A percentile compares a stretch with the other conserved stretches of the same genome.
Conservation (phyloP, 148 eudicot genomes). For the Limonium bicolor region DNA sequence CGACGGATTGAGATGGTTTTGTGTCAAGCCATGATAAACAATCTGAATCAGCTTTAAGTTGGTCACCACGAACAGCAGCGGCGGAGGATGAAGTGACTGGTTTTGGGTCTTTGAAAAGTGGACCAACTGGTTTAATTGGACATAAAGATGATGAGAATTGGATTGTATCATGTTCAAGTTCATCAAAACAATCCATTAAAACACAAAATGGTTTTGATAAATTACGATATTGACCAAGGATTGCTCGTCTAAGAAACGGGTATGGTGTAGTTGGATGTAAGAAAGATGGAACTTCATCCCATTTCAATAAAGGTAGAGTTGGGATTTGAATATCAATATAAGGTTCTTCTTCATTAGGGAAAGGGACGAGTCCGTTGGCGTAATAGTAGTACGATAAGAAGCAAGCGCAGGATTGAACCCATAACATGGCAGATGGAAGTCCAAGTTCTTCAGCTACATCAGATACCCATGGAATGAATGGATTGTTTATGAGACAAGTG, state of each 20-base stretch:
- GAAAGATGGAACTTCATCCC: constrained; percentile 65
- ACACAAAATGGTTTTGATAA: constrained; percentile 30
- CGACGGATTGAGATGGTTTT: neutral
- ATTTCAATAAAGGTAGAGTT: constrained; percentile 17
- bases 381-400: constrained; percentile 38
- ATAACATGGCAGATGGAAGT: constrained; percentile 31
- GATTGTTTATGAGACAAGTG: constrained; percentile 36
- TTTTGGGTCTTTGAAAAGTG: constrained; percentile 14
- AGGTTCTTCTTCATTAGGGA: constrained; percentile 15
- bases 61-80: constrained; percentile 12
- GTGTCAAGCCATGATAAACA: neutral
- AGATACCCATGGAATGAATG: constrained; percentile 41
- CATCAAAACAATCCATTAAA: constrained; percentile 53
- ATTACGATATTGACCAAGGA: constrained; percentile 22
- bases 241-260: constrained; percentile 15
- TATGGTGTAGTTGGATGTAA: constrained; percentile 51
- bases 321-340: constrained; percentile 12
- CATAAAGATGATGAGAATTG: constrained; percentile 19
- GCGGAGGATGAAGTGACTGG: constrained; percentile 15
- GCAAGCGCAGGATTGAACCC: constrained; percentile 53
- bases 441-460: constrained; percentile 31
- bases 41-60: neutral
- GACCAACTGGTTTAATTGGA: neutral
- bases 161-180: constrained; percentile 28
- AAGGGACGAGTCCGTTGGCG: constrained; percentile 20